These are phyloP conservation scores for Ceratocystiopsis sp. DNA, from an alignment of 2,329 filamentous ascomycete genomes.

Conservation along the genomic window DNA sequence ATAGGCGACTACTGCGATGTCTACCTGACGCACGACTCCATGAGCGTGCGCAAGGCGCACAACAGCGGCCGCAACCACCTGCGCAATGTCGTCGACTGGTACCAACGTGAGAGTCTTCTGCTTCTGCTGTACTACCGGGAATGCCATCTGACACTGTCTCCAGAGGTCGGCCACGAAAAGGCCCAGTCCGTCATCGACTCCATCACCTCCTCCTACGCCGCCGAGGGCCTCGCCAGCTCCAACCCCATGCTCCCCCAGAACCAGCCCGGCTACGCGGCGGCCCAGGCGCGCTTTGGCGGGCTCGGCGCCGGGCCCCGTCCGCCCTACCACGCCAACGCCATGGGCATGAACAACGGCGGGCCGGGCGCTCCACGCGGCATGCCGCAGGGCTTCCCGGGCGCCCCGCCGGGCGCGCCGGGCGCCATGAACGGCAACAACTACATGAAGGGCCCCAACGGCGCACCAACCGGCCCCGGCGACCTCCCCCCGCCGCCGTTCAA, in stretches of 20 bases:
- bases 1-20: constrained; percentile 96
- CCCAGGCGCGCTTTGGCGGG: constrained; percentile 15
- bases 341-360: too few relatives aligned
- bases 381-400: constrained; percentile 39
- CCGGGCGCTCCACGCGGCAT: not conserved
- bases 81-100: constrained; percentile 96
- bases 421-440: constrained; percentile 15
- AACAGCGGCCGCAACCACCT: constrained; percentile 94
- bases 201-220: constrained; percentile 84
- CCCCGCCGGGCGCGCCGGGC: constrained; percentile 28
- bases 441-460: too few relatives aligned
- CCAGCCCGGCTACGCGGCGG: constrained; percentile 33
- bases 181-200: constrained; percentile 96
- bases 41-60: constrained; percentile 98
- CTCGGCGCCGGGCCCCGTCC: constrained; percentile 15
- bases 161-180: constrained; percentile 96
- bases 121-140: not conserved
- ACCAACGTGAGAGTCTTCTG: constrained; percentile 50
- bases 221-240: constrained; percentile 71
- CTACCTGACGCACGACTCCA: constrained; percentile 98
- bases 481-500: constrained; percentile 20
- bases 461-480: too few relatives aligned
- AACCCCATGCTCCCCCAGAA: constrained; percentile 70
- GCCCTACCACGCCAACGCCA: not conserved
- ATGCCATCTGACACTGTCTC: not conserved